Evolutionary conservation across 805 yeast species (phyloP), one percentile per base, ranked within the genome.

Genomic region (Wickerhamomyces alni): DNA sequence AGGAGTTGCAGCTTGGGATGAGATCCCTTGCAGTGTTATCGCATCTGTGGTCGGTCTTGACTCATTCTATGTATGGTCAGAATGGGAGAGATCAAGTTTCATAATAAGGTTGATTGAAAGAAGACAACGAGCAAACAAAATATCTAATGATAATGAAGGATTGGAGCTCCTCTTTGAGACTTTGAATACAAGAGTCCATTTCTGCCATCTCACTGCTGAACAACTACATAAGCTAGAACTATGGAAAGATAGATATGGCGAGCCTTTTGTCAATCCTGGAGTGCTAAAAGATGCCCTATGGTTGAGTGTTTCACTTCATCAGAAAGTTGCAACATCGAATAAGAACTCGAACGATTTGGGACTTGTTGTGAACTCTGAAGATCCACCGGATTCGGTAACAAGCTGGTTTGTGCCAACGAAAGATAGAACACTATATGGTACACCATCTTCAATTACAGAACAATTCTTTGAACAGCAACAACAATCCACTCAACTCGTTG

Each of bases 61-160:
- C 46, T 70, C 68, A 17, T 75, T 75, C 45, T 75, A 70, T 51
- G 73, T 73, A 5, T 74, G 75, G 2, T 64, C 66, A 2, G 82
- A 75, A 50, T 74, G 77, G 77, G 78, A 74, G 32, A 59, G 82
- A 38, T 71, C 75, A 32, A 43, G 69, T 22, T 74, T 75, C 44
- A 59, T 69, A 3, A 65, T 71, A 28, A 63, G 58, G 33, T 47
- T 72, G 34, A 59, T 70, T 30, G 70, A 67, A 43, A 52, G 70
- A 51, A 46, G 70, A 25, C 41, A 46, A 16, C 17, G 17, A n/a
- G 3, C 12, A 19, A 31, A 19, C 4, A 31, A 28, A 7, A 1
- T 29, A n/a, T 33, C 30, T 1, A 35, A 30, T 18, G 44, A 31
- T 24, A 36, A 15, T n/a, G 42, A 39, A 10, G 42, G 46, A 18